phyloP scores from a whole-genome alignment of 106 monocot species.

The Apostasia shenzhenica region DNA sequence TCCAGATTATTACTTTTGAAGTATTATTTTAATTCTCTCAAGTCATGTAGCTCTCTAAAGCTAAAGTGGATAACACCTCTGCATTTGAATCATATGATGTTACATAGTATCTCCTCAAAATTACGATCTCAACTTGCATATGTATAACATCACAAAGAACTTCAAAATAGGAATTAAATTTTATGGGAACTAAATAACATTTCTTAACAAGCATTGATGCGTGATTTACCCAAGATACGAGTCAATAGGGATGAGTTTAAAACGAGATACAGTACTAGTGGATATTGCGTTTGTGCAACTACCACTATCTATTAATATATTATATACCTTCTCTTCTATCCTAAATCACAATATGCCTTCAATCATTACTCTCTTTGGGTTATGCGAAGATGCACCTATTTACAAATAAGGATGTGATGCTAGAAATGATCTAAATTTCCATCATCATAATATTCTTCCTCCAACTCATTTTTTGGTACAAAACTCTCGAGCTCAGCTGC shows the following conservation, averaged over 20 bases:
- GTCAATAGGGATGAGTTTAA: background rate
- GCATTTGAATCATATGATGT: too few relatives aligned
- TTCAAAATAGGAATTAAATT: background rate
- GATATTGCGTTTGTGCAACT: background rate
- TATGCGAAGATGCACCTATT: background rate
- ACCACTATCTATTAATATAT: background rate
- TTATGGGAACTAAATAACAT: background rate
- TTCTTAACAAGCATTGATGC: too few relatives aligned
- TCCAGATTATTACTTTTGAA: too few relatives aligned
- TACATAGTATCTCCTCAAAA: background rate
- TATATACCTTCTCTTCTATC: background rate
- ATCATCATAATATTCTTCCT: background rate
- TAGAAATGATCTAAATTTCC: background rate
- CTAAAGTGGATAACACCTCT: too few relatives aligned
- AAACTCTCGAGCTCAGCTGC: background rate
- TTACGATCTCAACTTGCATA: background rate
- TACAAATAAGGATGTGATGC: background rate
- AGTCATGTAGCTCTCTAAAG: too few relatives aligned
- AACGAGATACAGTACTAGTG: background rate
- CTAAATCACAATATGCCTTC: background rate
- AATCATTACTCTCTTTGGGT: background rate
- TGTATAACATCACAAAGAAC: background rate
- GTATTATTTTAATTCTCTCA: too few relatives aligned
- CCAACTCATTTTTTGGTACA: background rate
- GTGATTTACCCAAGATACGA: background rate